Percentiles rank a stretch among this genome's conserved stretches.
These are phyloP conservation scores for Diplodia sapinea DNA, from an alignment of 2,329 filamentous ascomycete genomes.

Conservation along the genomic window DNA sequence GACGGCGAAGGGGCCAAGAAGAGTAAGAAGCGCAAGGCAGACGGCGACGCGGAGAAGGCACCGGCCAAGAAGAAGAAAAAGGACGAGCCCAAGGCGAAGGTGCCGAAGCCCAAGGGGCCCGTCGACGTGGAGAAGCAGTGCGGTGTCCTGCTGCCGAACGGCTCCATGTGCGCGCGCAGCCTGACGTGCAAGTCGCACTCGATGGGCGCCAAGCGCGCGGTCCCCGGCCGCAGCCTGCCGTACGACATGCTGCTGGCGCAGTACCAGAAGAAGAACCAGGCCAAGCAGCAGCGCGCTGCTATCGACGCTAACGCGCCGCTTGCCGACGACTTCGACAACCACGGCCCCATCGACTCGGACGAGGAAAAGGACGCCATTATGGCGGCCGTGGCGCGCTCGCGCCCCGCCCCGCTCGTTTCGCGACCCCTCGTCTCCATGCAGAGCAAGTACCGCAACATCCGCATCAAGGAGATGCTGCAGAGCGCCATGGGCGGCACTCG, in stretches of 20 bases:
- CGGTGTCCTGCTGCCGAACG: slow-evolving; percentile 83
- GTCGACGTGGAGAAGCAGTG: slow-evolving; percentile 95
- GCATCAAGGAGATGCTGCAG: slow-evolving; percentile 68
- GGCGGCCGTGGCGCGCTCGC: slow-evolving; percentile 73
- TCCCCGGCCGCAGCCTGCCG: slow-evolving; percentile 82
- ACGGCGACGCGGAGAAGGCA: slow-evolving; percentile 73
- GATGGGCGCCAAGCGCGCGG: slow-evolving; percentile 93
- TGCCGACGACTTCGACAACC: slow-evolving; percentile 78
- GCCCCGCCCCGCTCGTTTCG: slow-evolving; percentile 76
- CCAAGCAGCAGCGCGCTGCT: slow-evolving; percentile 94
- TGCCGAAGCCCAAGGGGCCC: slow-evolving; percentile 84
- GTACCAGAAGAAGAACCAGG: slow-evolving; percentile 92
- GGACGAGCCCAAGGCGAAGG: slow-evolving; percentile 84
- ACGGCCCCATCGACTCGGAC: slow-evolving; percentile 85
- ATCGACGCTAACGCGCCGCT: slow-evolving; percentile 92
- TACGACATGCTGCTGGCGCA: slow-evolving; percentile 84
- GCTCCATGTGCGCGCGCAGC: slow-evolving; percentile 83
- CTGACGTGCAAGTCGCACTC: slow-evolving; percentile 92
- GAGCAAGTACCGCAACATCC: slow-evolving; percentile 65
- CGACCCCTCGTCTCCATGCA: slow-evolving; percentile 61
- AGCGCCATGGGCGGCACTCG: slow-evolving; percentile 61
- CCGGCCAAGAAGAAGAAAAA: slow-evolving; percentile 88
- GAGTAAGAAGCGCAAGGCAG: slow-evolving; percentile 56
- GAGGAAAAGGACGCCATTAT: slow-evolving; percentile 92
- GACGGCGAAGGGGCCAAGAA: slow-evolving; percentile 50